phyloP scores from a whole-genome alignment of 2,329 filamentous ascomycete species.

The Penicillium sp. region DNA sequence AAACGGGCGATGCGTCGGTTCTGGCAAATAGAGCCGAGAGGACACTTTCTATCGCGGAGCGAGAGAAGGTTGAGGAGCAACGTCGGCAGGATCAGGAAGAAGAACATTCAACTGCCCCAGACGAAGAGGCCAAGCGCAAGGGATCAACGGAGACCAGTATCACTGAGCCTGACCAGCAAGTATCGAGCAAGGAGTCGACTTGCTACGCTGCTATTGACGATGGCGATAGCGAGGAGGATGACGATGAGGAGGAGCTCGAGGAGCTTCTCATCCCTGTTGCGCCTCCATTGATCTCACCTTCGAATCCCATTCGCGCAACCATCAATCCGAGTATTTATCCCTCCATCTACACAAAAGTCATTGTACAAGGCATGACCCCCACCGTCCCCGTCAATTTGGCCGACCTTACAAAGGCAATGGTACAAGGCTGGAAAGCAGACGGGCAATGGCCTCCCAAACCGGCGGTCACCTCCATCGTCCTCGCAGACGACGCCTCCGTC shows the following conservation, averaged over 20 bases:
- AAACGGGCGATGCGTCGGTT: slow-evolving; percentile 2
- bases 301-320: slow-evolving; percentile 75
- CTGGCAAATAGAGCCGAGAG: slow-evolving; percentile 27
- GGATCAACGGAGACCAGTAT: slow-evolving; percentile 30
- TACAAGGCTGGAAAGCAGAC: slow-evolving; percentile 89
- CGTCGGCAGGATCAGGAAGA: slow-evolving; percentile 26
- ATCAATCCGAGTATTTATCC: slow-evolving; percentile 76
- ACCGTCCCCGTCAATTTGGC: slow-evolving; percentile 85
- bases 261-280: slow-evolving; percentile 73
- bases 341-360: slow-evolving; percentile 87
- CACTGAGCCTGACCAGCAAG: slow-evolving; percentile 36
- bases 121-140: slow-evolving; percentile 28
- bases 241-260: slow-evolving; percentile 44
- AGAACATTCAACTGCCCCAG: slow-evolving; percentile 22
- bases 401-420: slow-evolving; percentile 79
- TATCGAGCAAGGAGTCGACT: slow-evolving; percentile 47
- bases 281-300: slow-evolving; percentile 71
- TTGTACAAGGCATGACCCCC: slow-evolving; percentile 77
- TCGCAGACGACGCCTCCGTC: slow-evolving; percentile 33
- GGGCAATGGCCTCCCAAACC: slow-evolving; percentile 86
- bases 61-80: slow-evolving; percentile 17
- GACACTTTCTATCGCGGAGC: slow-evolving; percentile 28
- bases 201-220: slow-evolving; percentile 13
- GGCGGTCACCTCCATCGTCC: slow-evolving; percentile 37
- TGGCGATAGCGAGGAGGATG: slow-evolving; percentile 24